Conservation (phyloP, 2,329 filamentous ascomycete species). For the Neofusicoccum parvum region DNA sequence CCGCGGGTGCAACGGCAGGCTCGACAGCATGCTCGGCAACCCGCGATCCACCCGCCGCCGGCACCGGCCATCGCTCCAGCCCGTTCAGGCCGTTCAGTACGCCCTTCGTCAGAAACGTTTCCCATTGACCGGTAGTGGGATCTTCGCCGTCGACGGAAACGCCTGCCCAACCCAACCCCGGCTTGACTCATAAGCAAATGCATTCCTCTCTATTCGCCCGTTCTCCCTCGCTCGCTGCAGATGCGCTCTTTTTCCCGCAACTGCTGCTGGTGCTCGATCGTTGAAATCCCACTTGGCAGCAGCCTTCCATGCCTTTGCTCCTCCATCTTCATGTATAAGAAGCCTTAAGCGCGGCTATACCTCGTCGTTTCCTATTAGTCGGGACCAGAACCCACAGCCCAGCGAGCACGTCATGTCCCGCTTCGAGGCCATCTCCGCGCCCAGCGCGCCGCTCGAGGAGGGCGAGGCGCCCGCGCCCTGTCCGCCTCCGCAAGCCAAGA, state of each 20-base stretch:
- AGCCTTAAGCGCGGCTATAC: background rate
- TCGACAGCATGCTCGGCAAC: background rate
- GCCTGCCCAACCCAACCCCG: background rate
- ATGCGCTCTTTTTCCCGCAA: background rate
- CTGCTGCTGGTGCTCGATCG: background rate
- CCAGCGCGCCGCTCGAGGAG: constrained; percentile 4
- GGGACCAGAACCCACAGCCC: background rate
- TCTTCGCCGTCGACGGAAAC: background rate
- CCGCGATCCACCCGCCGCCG: constrained; percentile 14
- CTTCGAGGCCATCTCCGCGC: constrained; percentile 18
- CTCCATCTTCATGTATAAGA: background rate
- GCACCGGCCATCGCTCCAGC: background rate
- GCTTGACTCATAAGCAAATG: constrained; percentile 17
- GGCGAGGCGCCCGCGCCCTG: background rate
- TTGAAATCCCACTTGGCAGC: background rate
- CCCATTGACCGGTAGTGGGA: background rate
- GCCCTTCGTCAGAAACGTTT: background rate
- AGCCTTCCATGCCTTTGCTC: background rate
- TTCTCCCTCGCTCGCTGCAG: background rate
- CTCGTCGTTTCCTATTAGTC: background rate
- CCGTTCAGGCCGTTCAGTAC: background rate
- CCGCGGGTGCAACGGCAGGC: background rate
- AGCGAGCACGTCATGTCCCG: constrained; percentile 11
- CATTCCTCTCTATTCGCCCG: constrained; percentile 11
- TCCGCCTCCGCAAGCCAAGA: background rate